Conservation (phyloP, 495 filamentous ascomycete genomes). For the Daldinia grandis region DNA sequence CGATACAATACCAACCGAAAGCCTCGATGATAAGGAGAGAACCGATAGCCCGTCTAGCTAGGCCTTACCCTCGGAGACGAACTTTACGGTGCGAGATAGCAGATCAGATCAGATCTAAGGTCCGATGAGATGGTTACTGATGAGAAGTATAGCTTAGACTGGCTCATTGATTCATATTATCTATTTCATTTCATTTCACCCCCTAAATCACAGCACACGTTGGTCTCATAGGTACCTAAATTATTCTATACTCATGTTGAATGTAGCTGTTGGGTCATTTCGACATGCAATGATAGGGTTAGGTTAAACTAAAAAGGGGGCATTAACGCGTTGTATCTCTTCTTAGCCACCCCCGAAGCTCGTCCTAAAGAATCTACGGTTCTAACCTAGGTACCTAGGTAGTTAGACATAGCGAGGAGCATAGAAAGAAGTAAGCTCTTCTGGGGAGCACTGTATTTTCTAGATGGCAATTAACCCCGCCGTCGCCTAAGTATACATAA, state of each 20-base stretch:
- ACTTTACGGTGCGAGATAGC: not conserved
- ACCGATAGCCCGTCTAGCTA: not conserved
- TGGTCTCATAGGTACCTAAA: not conserved
- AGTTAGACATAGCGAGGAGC: not conserved
- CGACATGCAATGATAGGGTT: too few relatives aligned
- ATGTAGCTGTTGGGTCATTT: too few relatives aligned
- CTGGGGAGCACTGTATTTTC: not conserved
- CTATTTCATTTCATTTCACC: not conserved
- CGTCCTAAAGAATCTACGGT: not conserved
- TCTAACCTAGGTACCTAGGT: too few relatives aligned
- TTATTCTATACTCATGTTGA: too few relatives aligned
- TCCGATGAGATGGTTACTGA: not conserved
- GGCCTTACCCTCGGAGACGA: not conserved
- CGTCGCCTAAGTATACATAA: not conserved
- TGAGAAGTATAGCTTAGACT: not conserved
- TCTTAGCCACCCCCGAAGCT: not conserved
- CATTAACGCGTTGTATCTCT: not conserved
- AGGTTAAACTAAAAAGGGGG: too few relatives aligned
- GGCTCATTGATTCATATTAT: not conserved
- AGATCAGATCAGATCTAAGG: not conserved
- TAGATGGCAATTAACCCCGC: not conserved
- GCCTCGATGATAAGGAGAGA: not conserved
- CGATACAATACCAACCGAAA: not conserved
- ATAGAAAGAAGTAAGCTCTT: not conserved
- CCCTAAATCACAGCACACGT: not conserved